phyloP scores from a whole-genome alignment of 768 basidiomycete species.

The Termitomyces titanicus region DNA sequence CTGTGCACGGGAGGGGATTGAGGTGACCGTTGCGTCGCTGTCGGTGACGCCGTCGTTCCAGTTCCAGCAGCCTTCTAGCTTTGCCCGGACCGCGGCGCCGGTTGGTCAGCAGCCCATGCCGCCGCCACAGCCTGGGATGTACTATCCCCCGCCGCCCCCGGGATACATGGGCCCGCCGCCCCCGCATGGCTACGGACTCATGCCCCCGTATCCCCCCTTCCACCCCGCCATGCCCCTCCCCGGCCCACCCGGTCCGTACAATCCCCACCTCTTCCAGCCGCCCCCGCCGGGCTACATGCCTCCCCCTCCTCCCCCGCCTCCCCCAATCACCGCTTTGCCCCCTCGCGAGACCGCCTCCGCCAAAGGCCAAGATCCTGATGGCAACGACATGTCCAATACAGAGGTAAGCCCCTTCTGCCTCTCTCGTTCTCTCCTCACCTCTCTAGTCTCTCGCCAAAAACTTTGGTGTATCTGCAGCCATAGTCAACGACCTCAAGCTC shows the following conservation, averaged over 20 bases:
- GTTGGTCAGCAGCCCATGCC: conserved; percentile 33
- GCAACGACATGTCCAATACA: conserved; percentile 74
- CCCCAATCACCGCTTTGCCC: conserved; percentile 16
- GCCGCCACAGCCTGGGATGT: conserved; percentile 33
- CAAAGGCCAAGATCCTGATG: conserved; percentile 76
- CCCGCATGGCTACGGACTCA: conserved; percentile 31
- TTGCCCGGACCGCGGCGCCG: conserved; percentile 26
- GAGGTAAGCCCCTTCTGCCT: conserved; percentile 33
- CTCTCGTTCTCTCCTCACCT: not conserved
- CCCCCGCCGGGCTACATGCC: conserved; percentile 26
- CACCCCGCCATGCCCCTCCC: conserved; percentile 32
- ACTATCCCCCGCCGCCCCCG: conserved; percentile 32
- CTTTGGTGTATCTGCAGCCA: conserved; percentile 73
- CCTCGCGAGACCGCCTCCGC: conserved; percentile 32
- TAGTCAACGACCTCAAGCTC: conserved; percentile 63
- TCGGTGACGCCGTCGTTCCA: conserved; percentile 27
- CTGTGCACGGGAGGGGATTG: conserved; percentile 64
- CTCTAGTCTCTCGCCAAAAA: conserved; percentile 64
- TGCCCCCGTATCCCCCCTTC: conserved; percentile 35
- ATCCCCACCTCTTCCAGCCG: conserved; percentile 57
- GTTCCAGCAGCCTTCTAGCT: conserved; percentile 24
- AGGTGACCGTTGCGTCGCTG: conserved; percentile 31
- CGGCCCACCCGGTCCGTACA: conserved; percentile 41
- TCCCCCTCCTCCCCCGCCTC: conserved; percentile 25
- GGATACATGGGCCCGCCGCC: conserved; percentile 38